Conservation (phyloP, 768 basidiomycete genomes). For the Phlegmacium glaucopus region DNA sequence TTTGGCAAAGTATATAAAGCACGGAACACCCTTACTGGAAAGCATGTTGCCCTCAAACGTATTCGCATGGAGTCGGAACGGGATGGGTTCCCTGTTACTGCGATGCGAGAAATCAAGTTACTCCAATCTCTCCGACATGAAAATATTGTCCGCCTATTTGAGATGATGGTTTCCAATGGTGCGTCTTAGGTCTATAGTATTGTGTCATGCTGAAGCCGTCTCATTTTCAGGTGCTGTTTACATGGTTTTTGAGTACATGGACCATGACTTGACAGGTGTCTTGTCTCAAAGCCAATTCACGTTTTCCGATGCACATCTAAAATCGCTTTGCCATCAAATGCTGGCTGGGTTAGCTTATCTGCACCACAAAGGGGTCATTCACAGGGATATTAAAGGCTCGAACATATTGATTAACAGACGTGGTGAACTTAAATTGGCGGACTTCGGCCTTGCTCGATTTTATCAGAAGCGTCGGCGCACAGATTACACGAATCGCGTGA, state of each 20-base stretch:
- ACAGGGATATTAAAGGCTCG: constrained; percentile 98
- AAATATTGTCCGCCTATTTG: constrained; percentile 86
- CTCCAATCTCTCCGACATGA: constrained; percentile 86
- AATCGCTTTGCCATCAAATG: constrained; percentile 96
- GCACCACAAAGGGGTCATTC: constrained; percentile 93
- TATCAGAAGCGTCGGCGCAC: constrained; percentile 87
- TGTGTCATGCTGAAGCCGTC: constrained; percentile 5
- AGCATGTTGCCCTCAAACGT: constrained; percentile 87
- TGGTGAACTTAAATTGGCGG: constrained; percentile 93
- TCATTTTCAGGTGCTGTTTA: constrained; percentile 75
- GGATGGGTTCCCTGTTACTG: constrained; percentile 98
- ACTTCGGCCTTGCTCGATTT: constrained; percentile 96
- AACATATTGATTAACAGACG: constrained; percentile 92
- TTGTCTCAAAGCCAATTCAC: constrained; percentile 86
- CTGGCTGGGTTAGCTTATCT: constrained; percentile 91
- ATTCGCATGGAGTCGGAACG: constrained; percentile 97
- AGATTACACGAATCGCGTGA: constrained; percentile 99
- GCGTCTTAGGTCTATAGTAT: constrained; percentile 14
- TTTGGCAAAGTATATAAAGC: constrained; percentile 99
- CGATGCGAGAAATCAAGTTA: constrained; percentile 98
- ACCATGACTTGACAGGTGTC: constrained; percentile 95
- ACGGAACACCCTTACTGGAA: constrained; percentile 70
- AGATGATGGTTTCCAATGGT: constrained; percentile 99
- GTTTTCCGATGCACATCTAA: constrained; percentile 86
- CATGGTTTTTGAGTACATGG: constrained; percentile 99